Evolutionary conservation across 1,284 basidiomycete genomes (phyloP).

Genomic region (Heterobasidion parviporum): DNA sequence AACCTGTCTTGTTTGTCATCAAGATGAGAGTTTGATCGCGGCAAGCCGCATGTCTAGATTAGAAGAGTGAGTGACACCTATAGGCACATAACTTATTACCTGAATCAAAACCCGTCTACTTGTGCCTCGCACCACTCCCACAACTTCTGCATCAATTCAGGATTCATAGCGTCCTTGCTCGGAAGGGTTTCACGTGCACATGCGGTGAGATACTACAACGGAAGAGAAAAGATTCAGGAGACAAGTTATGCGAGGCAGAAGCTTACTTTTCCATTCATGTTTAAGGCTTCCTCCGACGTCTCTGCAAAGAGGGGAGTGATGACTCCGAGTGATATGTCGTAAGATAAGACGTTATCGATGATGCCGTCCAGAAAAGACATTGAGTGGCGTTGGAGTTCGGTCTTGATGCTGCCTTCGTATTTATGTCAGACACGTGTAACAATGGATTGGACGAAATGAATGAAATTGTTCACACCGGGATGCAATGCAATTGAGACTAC

Average conservation of each 20-base stretch:
- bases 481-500: conserved; percentile 31
- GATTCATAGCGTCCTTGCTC: conserved; percentile 13
- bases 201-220: conserved; percentile 6
- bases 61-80: no score
- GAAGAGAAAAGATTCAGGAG: background rate
- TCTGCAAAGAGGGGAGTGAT: conserved; percentile 15
- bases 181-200: conserved; percentile 9
- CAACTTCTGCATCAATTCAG: conserved; percentile 18
- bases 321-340: conserved; percentile 7
- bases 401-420: background rate
- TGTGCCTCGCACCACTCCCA: conserved; percentile 28
- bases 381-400: background rate
- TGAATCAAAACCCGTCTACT: conserved; percentile 3
- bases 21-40: no score
- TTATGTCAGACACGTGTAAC: background rate
- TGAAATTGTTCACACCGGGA: conserved; percentile 20
- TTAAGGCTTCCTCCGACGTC: conserved; percentile 7
- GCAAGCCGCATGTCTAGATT: no score
- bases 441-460: background rate
- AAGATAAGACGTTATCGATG: background rate
- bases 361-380: background rate
- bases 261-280: conserved; percentile 7
- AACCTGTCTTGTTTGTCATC: no score
- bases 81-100: no score
- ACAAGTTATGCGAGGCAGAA: background rate